phyloP scores from a whole-genome alignment of 192 early-diverging fungal genomes.

The Backusella australiensis region DNA sequence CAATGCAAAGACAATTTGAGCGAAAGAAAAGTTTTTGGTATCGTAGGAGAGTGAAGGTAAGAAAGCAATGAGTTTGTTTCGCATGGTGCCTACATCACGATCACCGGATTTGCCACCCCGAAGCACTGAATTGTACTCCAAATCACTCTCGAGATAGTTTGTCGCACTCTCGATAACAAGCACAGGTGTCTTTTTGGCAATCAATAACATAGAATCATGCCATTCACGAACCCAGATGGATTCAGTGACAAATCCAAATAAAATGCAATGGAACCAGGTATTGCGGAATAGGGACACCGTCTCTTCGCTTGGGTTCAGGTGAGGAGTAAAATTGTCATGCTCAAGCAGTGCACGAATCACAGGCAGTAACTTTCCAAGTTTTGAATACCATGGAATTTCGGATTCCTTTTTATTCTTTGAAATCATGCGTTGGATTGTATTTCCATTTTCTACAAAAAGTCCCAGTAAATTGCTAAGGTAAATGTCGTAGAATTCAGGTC shows the following conservation, averaged over 20 bases:
- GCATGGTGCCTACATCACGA: conserved; percentile 51
- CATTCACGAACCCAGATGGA: conserved; percentile 75
- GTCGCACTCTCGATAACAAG: conserved; percentile 67
- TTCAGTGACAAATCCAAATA: conserved; percentile 71
- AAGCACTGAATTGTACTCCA: conserved; percentile 83
- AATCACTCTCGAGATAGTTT: conserved; percentile 82
- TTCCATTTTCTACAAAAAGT: conserved; percentile 60
- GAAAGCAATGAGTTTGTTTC: conserved; percentile 49
- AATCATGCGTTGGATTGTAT: conserved; percentile 47
- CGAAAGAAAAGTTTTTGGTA: conserved; percentile 61
- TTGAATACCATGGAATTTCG: conserved; percentile 39
- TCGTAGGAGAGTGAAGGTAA: conserved; percentile 53
- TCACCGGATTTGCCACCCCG: conserved; percentile 42
- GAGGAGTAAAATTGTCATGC: conserved; percentile 56
- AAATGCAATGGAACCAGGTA: conserved; percentile 86
- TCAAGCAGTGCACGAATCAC: conserved; percentile 59
- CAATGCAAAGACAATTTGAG: conserved; percentile 79
- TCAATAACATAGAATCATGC: conserved; percentile 56
- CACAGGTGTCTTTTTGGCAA: conserved; percentile 84
- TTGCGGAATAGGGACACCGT: conserved; percentile 74
- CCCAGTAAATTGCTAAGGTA: conserved; percentile 51
- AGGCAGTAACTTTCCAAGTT: conserved; percentile 58
- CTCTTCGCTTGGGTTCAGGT: conserved; percentile 55
- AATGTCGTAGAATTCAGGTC: conserved; percentile 50
- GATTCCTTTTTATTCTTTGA: conserved; percentile 39